Conservation (phyloP, 164 flowering plant species). For the Vitis amurensis region DNA sequence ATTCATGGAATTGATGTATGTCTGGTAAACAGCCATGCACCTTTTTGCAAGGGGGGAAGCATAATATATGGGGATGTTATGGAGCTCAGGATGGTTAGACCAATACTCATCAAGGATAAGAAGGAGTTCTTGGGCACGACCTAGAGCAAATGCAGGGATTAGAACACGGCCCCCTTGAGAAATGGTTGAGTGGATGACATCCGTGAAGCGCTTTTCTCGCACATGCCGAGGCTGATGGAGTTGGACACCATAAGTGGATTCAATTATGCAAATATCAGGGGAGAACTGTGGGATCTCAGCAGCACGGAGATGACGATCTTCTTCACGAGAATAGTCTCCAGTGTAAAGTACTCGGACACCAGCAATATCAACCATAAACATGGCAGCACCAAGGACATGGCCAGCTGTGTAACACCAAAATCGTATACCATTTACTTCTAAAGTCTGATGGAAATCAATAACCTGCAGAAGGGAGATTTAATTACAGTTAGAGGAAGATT, state of each 20-base stretch:
- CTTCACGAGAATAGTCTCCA: constrained; percentile 97
- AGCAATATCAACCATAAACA: constrained; percentile 99
- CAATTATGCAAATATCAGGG: constrained; percentile 92
- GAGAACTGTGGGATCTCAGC: constrained; percentile 93
- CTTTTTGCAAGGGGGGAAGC: constrained; percentile 97
- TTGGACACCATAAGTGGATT: constrained; percentile 96
- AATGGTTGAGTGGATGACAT: constrained; percentile 79
- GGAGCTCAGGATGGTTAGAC: constrained; percentile 91
- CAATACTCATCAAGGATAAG: constrained; percentile 95
- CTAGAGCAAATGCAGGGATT: constrained; percentile 95
- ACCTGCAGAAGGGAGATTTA: constrained; percentile 48
- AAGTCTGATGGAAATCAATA: constrained; percentile 94
- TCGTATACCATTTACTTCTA: constrained; percentile 92
- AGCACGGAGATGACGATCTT: constrained; percentile 95
- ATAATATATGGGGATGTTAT: constrained; percentile 88
- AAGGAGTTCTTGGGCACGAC: constrained; percentile 96
- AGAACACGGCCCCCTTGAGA: constrained; percentile 95
- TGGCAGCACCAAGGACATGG: constrained; percentile 99
- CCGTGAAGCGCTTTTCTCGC: constrained; percentile 91
- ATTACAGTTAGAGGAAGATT: not conserved
- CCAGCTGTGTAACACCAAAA: constrained; percentile 99
- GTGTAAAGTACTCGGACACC: constrained; percentile 96
- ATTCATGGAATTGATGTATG: constrained; percentile 93
- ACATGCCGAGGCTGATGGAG: constrained; percentile 84
- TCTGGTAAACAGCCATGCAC: constrained; percentile 93